These are phyloP conservation scores for Fusarium continuum DNA, from an alignment of 2,329 filamentous ascomycete species.

Conservation along the genomic window DNA sequence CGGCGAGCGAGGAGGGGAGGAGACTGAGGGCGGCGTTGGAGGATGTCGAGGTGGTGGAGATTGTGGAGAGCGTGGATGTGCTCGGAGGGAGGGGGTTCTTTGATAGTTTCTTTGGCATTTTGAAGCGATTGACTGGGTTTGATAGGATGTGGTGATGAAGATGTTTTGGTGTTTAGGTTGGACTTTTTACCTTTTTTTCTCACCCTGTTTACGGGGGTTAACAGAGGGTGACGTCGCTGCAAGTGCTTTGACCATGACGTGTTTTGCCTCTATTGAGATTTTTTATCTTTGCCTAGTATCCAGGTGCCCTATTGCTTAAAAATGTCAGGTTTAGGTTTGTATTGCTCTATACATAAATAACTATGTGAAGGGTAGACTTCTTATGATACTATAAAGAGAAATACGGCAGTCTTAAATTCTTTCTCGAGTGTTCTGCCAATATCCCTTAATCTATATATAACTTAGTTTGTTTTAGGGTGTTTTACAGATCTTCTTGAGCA, in stretches of 20 bases:
- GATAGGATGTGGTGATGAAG: neutral
- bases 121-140: neutral
- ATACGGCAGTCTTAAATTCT: too few relatives aligned
- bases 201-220: constrained; percentile 16
- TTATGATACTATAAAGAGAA: too few relatives aligned
- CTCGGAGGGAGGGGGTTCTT: constrained; percentile 40
- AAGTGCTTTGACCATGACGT: neutral
- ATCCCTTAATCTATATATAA: too few relatives aligned
- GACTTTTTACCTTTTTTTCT: constrained; percentile 19
- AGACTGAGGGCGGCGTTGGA: constrained; percentile 44
- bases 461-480: too few relatives aligned
- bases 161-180: constrained; percentile 15
- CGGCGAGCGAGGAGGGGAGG: constrained; percentile 56
- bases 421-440: too few relatives aligned
- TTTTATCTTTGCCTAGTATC: too few relatives aligned
- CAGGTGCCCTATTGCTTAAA: too few relatives aligned
- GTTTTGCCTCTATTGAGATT: too few relatives aligned
- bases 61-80: constrained; percentile 34
- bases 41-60: constrained; percentile 48
- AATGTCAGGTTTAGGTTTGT: too few relatives aligned
- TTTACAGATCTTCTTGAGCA: too few relatives aligned
- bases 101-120: constrained; percentile 49
- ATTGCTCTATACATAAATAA: too few relatives aligned
- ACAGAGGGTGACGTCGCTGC: constrained; percentile 4
- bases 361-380: too few relatives aligned